Evolutionary conservation across 2,329 filamentous ascomycete species (phyloP).

Genomic region (Microcera coccophila): DNA sequence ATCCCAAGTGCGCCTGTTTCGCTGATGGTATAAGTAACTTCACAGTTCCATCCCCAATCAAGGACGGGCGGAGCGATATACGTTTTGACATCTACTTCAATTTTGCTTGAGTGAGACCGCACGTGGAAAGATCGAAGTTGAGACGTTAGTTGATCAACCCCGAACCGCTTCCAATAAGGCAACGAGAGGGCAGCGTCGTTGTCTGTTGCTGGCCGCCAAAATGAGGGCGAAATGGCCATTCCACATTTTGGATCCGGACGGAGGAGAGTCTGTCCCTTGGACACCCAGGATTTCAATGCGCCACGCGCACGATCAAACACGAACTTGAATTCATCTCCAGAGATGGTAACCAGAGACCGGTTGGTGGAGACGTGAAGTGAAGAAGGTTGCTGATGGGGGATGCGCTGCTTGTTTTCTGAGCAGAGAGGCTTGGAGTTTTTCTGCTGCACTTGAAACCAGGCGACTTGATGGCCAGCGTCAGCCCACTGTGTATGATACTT

Average conservation of each 20-base stretch:
- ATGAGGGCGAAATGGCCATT: slow-evolving; percentile 42
- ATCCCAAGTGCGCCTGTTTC: slow-evolving; percentile 44
- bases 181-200: slow-evolving; percentile 56
- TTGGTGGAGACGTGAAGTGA: slow-evolving; percentile 20
- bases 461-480: slow-evolving; percentile 49
- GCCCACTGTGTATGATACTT: slow-evolving; percentile 48
- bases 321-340: slow-evolving; percentile 34
- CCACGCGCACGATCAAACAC: slow-evolving; percentile 45
- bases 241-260: slow-evolving; percentile 32
- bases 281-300: slow-evolving; percentile 40
- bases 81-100: slow-evolving; percentile 50
- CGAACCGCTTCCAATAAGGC: slow-evolving; percentile 55
- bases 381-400: slow-evolving; percentile 14
- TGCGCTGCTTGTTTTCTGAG: not conserved
- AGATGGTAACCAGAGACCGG: slow-evolving; percentile 5
- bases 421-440: slow-evolving; percentile 4
- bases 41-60: slow-evolving; percentile 53
- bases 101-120: slow-evolving; percentile 38
- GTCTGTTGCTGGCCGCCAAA: slow-evolving; percentile 64
- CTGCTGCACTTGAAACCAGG: slow-evolving; percentile 50
- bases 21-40: slow-evolving; percentile 50
- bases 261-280: slow-evolving; percentile 34
- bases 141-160: slow-evolving; percentile 44
- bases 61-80: slow-evolving; percentile 57
- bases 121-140: slow-evolving; percentile 43